These are phyloP conservation scores for Scenedesmus sp. DNA, from an alignment of 163 green algal species.

Conservation along the genomic window DNA sequence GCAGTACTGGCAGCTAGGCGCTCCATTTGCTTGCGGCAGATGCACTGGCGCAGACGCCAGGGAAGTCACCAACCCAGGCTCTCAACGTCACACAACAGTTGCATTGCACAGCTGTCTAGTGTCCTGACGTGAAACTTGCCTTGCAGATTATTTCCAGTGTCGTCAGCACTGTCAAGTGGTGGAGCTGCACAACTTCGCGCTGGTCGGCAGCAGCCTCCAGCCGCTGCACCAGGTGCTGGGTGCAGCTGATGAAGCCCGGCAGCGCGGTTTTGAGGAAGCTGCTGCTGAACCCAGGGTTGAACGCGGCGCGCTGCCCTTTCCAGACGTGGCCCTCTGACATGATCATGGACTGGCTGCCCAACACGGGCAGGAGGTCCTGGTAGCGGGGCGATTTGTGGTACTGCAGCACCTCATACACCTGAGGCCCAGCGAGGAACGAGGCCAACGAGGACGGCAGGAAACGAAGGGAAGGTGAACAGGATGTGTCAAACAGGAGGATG, in stretches of 20 bases:
- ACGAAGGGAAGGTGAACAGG: neutral
- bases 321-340: constrained; percentile 31
- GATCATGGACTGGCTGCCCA: constrained; percentile 47
- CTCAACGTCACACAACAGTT: too few relatives aligned
- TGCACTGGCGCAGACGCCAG: too few relatives aligned
- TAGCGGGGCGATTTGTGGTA: constrained; percentile 53
- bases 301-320: constrained; percentile 38
- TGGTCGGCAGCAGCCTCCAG: constrained; percentile 16
- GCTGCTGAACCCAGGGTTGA: constrained; percentile 53
- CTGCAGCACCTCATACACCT: constrained; percentile 55
- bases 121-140: neutral
- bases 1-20: too few relatives aligned
- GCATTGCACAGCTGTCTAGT: neutral
- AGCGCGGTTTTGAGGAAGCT: constrained; percentile 43
- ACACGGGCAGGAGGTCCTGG: constrained; percentile 44
- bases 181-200: constrained; percentile 30
- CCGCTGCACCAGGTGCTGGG: constrained; percentile 21
- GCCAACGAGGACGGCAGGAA: neutral
- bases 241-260: constrained; percentile 34
- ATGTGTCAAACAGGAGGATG: neutral
- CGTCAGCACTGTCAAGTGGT: constrained; percentile 42
- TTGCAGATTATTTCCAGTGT: constrained; percentile 58
- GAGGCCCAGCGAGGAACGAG: neutral
- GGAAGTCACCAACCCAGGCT: too few relatives aligned
- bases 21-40: too few relatives aligned